phyloP scores from a whole-genome alignment of 1,284 basidiomycete species.

The Mycosarcoma mackinlayi region DNA sequence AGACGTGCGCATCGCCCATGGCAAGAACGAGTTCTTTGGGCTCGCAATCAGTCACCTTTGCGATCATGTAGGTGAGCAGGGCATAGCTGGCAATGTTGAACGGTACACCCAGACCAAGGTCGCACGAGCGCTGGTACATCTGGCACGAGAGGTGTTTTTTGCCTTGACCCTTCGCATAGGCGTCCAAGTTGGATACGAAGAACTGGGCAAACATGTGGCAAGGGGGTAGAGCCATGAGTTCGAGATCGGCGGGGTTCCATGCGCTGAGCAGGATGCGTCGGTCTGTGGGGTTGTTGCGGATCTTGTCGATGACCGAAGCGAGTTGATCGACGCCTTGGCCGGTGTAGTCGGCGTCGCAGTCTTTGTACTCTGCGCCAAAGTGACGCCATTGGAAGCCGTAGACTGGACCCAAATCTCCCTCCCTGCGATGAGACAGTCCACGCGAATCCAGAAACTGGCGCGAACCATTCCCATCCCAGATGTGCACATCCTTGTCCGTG shows the following conservation, averaged over 20 bases:
- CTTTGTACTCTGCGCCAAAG: slow-evolving; percentile 89
- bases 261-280: slow-evolving; percentile 94
- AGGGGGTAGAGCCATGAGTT: slow-evolving; percentile 93
- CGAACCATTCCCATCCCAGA: slow-evolving; percentile 97
- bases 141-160: slow-evolving; percentile 78
- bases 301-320: slow-evolving; percentile 86
- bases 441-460: slow-evolving; percentile 85
- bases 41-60: slow-evolving; percentile 85
- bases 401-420: slow-evolving; percentile 94
- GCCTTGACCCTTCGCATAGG: slow-evolving; percentile 50
- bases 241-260: slow-evolving; percentile 96
- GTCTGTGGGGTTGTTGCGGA: slow-evolving; percentile 92
- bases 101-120: slow-evolving; percentile 89
- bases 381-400: slow-evolving; percentile 99
- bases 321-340: slow-evolving; percentile 95
- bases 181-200: slow-evolving; percentile 78
- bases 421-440: slow-evolving; percentile 83
- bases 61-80: slow-evolving; percentile 95
- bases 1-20: slow-evolving; percentile 96
- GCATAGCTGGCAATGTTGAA: slow-evolving; percentile 99
- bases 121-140: slow-evolving; percentile 98
- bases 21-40: slow-evolving; percentile 88
- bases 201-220: slow-evolving; percentile 99
- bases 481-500: slow-evolving; percentile 86
- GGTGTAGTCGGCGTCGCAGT: slow-evolving; percentile 80